phyloP scores from a whole-genome alignment of 768 basidiomycete species.

The Arthromyces matolae region DNA sequence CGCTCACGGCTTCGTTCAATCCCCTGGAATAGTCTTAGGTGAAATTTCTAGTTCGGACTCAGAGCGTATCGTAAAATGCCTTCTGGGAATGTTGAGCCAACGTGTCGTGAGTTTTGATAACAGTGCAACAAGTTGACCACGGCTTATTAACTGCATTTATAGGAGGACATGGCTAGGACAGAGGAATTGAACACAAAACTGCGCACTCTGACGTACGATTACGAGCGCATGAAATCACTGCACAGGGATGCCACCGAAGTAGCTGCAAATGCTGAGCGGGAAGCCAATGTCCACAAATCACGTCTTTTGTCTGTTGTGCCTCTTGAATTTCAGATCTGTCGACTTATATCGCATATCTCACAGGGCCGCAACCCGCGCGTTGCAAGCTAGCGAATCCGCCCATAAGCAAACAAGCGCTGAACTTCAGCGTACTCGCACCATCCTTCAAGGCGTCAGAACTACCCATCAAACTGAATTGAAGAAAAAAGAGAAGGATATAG shows the following conservation, averaged over 20 bases:
- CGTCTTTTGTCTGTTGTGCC: slow-evolving; percentile 57
- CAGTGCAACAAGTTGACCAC: neutral
- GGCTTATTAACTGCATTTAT: slow-evolving; percentile 3
- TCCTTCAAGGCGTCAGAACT: slow-evolving; percentile 65
- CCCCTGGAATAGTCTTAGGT: slow-evolving; percentile 66
- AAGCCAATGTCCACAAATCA: slow-evolving; percentile 69
- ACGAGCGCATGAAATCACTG: slow-evolving; percentile 70
- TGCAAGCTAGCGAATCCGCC: slow-evolving; percentile 57
- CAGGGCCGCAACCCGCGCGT: slow-evolving; percentile 49
- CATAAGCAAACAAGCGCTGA: slow-evolving; percentile 71
- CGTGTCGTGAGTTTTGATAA: slow-evolving; percentile 54
- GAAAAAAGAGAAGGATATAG: slow-evolving; percentile 78
- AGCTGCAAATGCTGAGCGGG: slow-evolving; percentile 73
- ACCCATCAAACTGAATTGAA: slow-evolving; percentile 70
- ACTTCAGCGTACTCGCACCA: slow-evolving; percentile 66
- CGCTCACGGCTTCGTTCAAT: slow-evolving; percentile 70
- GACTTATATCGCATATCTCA: neutral
- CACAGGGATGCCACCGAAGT: slow-evolving; percentile 55
- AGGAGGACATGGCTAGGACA: slow-evolving; percentile 74
- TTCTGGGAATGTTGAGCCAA: slow-evolving; percentile 74
- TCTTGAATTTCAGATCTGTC: neutral
- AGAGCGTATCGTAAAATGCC: slow-evolving; percentile 63
- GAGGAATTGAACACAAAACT: slow-evolving; percentile 74
- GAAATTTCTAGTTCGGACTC: slow-evolving; percentile 53
- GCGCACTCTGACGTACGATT: slow-evolving; percentile 75